Percentiles rank a stretch among this genome's conserved stretches.
Conservation (phyloP, 495 filamentous ascomycete genomes). For the Trichoderma virens region DNA sequence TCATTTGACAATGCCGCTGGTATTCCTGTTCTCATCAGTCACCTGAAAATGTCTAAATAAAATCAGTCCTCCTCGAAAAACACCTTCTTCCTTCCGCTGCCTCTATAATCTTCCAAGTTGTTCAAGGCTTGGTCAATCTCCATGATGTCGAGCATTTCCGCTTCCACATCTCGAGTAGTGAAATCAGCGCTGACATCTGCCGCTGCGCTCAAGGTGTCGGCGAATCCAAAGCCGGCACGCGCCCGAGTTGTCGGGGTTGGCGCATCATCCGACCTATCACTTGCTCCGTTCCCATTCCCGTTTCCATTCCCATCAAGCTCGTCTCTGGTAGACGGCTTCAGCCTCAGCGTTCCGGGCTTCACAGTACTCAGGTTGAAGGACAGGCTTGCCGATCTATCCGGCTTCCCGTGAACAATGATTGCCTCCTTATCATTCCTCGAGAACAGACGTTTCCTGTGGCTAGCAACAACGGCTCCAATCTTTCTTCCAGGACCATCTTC, state of each 20-base stretch:
- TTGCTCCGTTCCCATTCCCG: neutral
- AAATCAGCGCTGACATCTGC: conserved; percentile 34
- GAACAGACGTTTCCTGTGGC: conserved; percentile 17
- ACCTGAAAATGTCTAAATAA: neutral
- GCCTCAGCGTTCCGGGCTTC: conserved; percentile 12
- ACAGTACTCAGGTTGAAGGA: conserved; percentile 40
- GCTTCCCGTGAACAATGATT: conserved; percentile 10
- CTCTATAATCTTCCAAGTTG: conserved; percentile 35
- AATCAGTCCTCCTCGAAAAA: conserved; percentile 35
- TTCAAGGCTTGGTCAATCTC: conserved; percentile 48
- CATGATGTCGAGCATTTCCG: conserved; percentile 47
- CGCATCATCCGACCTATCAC: neutral
- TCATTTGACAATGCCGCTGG: neutral
- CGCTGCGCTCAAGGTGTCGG: conserved; percentile 33
- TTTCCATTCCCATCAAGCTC: conserved; percentile 11
- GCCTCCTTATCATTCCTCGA: conserved; percentile 26
- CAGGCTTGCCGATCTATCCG: conserved; percentile 20
- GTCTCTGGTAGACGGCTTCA: conserved; percentile 17
- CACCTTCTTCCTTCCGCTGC: conserved; percentile 38
- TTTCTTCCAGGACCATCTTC: conserved; percentile 26
- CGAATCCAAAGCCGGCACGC: conserved; percentile 31
- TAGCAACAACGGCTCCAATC: conserved; percentile 28
- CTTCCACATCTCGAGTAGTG: conserved; percentile 41
- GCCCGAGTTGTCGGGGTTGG: conserved; percentile 15
- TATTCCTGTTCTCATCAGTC: conserved; percentile 9